Percentiles rank a stretch among this genome's conserved stretches.
Conservation (phyloP, 75 land plant species). For the Selaginella moellendorffii region DNA sequence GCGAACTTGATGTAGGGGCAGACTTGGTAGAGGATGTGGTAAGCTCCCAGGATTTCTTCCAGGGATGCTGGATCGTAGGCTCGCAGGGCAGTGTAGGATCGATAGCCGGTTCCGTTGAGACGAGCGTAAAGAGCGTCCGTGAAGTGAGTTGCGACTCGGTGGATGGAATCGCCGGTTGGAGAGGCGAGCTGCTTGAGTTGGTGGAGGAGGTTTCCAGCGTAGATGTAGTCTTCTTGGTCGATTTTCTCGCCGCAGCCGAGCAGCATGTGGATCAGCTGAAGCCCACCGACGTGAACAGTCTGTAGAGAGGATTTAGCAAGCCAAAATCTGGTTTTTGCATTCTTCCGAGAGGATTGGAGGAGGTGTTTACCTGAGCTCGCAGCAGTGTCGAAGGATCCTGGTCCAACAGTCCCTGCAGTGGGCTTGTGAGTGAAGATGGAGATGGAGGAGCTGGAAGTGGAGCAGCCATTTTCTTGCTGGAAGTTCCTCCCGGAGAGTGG, state of each 20-base stretch:
- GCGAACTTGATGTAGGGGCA: constrained; percentile 50
- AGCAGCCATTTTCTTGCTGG: neutral
- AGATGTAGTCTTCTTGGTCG: neutral
- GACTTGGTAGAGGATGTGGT: constrained; percentile 41
- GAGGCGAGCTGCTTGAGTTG: constrained; percentile 34
- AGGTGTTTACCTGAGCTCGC: too few relatives aligned
- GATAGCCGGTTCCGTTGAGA: constrained; percentile 18
- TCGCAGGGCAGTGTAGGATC: constrained; percentile 11
- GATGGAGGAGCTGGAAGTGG: neutral
- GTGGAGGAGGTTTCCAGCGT: neutral
- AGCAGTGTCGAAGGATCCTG: neutral
- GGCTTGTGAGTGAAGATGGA: neutral
- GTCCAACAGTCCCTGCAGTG: neutral
- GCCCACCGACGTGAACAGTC: neutral
- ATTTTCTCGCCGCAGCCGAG: neutral
- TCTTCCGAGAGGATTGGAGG: too few relatives aligned
- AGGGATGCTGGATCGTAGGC: constrained; percentile 23
- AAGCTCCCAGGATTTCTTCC: constrained; percentile 31
- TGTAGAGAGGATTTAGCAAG: too few relatives aligned
- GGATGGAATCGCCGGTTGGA: constrained; percentile 46
- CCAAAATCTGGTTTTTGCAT: too few relatives aligned
- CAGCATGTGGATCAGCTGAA: neutral
- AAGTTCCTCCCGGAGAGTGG: too few relatives aligned
- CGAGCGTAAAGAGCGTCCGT: constrained; percentile 37
- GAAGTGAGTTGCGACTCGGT: constrained; percentile 45